Percentiles rank a stretch among this genome's conserved stretches.
These are phyloP conservation scores for Cryphonectria radicalis DNA, from an alignment of 2,329 filamentous ascomycete species.

Conservation along the genomic window DNA sequence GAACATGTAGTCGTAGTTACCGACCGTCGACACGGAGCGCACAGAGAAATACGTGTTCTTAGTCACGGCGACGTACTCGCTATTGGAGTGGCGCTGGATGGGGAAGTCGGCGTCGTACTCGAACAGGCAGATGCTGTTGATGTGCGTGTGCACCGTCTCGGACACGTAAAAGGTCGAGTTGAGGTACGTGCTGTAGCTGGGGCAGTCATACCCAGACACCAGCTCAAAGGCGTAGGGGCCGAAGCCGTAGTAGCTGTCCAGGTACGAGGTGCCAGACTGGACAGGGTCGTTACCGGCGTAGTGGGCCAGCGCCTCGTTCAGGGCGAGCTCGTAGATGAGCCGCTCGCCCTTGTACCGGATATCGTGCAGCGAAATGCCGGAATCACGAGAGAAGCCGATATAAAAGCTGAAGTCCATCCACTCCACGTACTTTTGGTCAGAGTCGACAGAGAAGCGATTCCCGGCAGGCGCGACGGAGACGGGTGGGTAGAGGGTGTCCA, in stretches of 20 bases:
- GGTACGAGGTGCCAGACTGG: slow-evolving; percentile 49
- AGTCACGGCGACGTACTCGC: slow-evolving; percentile 47
- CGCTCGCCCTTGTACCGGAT: slow-evolving; percentile 59
- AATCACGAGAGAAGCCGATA: slow-evolving; percentile 52
- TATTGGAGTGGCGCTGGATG: slow-evolving; percentile 52
- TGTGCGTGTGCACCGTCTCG: slow-evolving; percentile 49
- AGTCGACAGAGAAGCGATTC: slow-evolving; percentile 48
- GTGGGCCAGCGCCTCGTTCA: slow-evolving; percentile 60
- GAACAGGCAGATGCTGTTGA: slow-evolving; percentile 59
- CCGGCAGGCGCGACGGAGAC: slow-evolving; percentile 43
- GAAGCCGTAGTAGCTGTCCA: slow-evolving; percentile 54
- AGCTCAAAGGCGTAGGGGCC: slow-evolving; percentile 50
- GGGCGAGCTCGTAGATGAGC: slow-evolving; percentile 58
- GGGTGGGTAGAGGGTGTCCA: slow-evolving; percentile 45
- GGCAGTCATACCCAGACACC: slow-evolving; percentile 56
- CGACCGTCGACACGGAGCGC: slow-evolving; percentile 53
- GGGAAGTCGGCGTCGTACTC: slow-evolving; percentile 55
- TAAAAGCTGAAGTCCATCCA: slow-evolving; percentile 60
- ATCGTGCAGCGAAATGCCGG: slow-evolving; percentile 54
- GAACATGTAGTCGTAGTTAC: slow-evolving; percentile 60
- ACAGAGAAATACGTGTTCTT: slow-evolving; percentile 54
- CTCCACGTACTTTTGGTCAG: slow-evolving; percentile 48
- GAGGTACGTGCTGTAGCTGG: slow-evolving; percentile 53
- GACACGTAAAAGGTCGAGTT: slow-evolving; percentile 50
- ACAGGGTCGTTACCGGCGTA: slow-evolving; percentile 54